Conservation (phyloP, 2,329 filamentous ascomycete species). For the Microascus cirrosus region DNA sequence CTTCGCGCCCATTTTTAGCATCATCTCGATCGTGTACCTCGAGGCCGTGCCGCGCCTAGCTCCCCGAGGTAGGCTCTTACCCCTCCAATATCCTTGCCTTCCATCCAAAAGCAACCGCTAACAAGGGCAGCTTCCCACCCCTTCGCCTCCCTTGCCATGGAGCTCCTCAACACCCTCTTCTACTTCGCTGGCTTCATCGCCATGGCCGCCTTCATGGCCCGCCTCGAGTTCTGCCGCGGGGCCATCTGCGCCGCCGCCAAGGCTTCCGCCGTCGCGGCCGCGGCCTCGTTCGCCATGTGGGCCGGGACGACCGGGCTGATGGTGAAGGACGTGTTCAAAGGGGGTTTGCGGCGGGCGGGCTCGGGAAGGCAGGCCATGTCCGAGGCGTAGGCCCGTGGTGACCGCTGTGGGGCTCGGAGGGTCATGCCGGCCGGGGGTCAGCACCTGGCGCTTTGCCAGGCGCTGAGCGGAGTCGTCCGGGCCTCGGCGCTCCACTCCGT, state of each 20-base stretch:
- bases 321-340: constrained; percentile 30
- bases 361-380: neutral
- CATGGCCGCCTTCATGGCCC: constrained; percentile 43
- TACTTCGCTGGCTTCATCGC: constrained; percentile 51
- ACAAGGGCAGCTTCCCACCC: constrained; percentile 28
- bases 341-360: neutral
- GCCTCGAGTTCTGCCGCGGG: constrained; percentile 45
- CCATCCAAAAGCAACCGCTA: neutral
- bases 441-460: neutral
- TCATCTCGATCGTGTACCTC: constrained; percentile 43
- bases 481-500: too few relatives aligned
- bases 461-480: too few relatives aligned
- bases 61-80: constrained; percentile 22
- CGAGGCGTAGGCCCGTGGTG: neutral
- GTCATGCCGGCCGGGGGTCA: neutral
- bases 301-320: constrained; percentile 32
- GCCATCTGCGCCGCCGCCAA: constrained; percentile 44
- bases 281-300: constrained; percentile 44
- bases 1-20: constrained; percentile 39
- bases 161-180: constrained; percentile 40
- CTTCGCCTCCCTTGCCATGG: constrained; percentile 34
- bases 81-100: neutral
- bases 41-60: constrained; percentile 35
- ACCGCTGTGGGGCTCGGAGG: neutral
- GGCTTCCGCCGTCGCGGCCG: constrained; percentile 41